Percentiles rank a stretch among this genome's conserved stretches.
Conservation (phyloP, 2,329 filamentous ascomycete species). For the Xylaria digitata region DNA sequence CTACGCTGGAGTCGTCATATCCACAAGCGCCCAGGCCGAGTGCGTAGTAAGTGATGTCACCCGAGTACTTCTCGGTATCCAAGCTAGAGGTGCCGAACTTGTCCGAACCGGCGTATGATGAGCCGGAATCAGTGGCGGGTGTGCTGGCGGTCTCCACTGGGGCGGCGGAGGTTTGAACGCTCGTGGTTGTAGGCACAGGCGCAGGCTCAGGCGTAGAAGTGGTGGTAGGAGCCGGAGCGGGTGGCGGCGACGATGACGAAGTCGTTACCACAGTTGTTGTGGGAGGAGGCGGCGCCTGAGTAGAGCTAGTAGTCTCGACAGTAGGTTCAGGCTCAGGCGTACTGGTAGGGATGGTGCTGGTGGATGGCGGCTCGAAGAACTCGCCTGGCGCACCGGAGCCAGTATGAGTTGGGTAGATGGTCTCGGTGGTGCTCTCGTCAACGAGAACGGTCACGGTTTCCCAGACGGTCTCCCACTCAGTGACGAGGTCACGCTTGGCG, state of each 20-base stretch:
- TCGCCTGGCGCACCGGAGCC: conserved; percentile 43
- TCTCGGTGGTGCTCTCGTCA: conserved; percentile 61
- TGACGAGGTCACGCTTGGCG: conserved; percentile 59
- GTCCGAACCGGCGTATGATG: conserved; percentile 40
- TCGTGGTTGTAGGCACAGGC: conserved; percentile 22
- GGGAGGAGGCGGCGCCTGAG: conserved; percentile 32
- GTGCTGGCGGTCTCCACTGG: conserved; percentile 6
- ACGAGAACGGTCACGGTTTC: conserved; percentile 65
- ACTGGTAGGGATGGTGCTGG: conserved; percentile 29
- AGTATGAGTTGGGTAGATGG: conserved; percentile 51
- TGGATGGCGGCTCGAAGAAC: conserved; percentile 51
- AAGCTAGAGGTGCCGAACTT: conserved; percentile 46
- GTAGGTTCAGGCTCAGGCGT: conserved; percentile 38
- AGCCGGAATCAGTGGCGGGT: conserved; percentile 38
- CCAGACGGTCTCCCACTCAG: conserved; percentile 59
- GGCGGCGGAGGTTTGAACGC: conserved; percentile 40
- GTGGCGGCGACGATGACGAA: conserved; percentile 3
- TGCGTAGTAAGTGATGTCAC: conserved; percentile 80
- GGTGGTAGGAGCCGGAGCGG: conserved; percentile 31
- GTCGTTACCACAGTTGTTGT: conserved; percentile 34
- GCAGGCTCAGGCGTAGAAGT: conserved; percentile 22
- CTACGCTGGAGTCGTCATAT: conserved; percentile 66
- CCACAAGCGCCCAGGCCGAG: conserved; percentile 78
- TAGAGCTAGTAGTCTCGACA: conserved; percentile 30
- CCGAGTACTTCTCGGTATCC: conserved; percentile 55